Evolutionary conservation across 257 asterid species (phyloP).

Genomic region (Salvia splendens): DNA sequence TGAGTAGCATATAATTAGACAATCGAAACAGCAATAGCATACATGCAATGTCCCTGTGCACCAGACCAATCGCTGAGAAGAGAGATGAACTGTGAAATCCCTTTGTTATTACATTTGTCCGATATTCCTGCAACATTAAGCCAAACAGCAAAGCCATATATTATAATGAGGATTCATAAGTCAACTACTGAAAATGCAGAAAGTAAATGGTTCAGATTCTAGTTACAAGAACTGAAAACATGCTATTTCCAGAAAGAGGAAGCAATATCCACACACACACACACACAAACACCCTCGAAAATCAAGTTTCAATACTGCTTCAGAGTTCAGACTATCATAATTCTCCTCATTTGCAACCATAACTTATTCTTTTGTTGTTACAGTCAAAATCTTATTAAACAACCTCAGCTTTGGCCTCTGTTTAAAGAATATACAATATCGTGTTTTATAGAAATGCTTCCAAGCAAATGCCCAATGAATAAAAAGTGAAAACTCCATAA

Average conservation of each 20-base stretch:
- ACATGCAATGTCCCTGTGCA: slow-evolving; percentile 82
- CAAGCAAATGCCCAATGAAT: too few species aligned
- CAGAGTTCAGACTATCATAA: too few species aligned
- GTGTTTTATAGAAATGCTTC: too few species aligned
- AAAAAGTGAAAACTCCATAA: neutral
- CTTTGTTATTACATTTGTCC: slow-evolving; percentile 53
- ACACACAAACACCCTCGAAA: too few species aligned
- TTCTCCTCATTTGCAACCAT: too few species aligned
- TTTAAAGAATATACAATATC: too few species aligned
- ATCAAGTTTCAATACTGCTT: too few species aligned
- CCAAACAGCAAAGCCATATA: neutral
- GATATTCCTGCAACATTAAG: slow-evolving; percentile 60
- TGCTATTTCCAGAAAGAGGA: neutral
- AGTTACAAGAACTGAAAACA: slow-evolving; percentile 2
- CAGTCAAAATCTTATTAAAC: too few species aligned
- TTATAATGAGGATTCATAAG: neutral
- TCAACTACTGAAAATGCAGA: slow-evolving; percentile 12
- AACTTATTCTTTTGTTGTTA: too few species aligned
- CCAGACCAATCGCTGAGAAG: slow-evolving; percentile 73
- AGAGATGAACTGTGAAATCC: slow-evolving; percentile 54
- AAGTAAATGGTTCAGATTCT: neutral
- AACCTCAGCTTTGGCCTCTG: too few species aligned
- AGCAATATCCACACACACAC: too few species aligned
- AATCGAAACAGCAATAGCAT: slow-evolving; percentile 36
- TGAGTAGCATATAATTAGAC: neutral